Base-by-base conservation (phyloP, 139 green algal genomes). In the Chlamydomonas asymmetrica region DNA sequence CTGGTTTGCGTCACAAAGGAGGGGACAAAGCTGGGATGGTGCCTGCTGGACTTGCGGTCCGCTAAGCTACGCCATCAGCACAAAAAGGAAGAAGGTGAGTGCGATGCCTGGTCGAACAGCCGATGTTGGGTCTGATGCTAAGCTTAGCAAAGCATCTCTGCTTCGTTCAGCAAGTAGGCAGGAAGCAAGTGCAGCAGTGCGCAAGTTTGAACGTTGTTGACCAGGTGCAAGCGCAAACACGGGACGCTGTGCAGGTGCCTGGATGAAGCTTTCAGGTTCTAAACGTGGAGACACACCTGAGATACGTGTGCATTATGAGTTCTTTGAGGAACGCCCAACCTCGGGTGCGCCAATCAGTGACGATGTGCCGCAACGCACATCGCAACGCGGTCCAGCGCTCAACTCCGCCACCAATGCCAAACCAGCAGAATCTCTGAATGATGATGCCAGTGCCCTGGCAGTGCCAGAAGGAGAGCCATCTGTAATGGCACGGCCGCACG, bases 41-140 rank as follows among this genome's bases (percentile, higher is more conserved):
- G 82, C 43, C 64, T 90, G 35, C 57, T 91, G n/a, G 81, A 88
- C 76, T 39, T 89, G 22, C 75, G 84, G 4, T 76, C 78, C 20
- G 86, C 86, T 4, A 86, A 82, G 66, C 76, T 91, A 54, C 79
- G 88, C 31, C 50, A 57, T 2, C 74, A 84, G 41, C 84, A 85
- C 80, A 78, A 67, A n/a, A 82, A 83, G 37, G 70, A 76, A 40
- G 67, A 82, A 63, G 85, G 79, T 87, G 34, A 4, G 80, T 16
- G 27, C 13, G 29, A 27, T 4, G 16, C 5, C 8, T 32, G 16
- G 8, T 7, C 50, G 16, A 59, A 59, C 8, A 4, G 22, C 27
- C 50, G 29, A 4, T 18, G 4, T 59, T 18, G 50, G 22, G 4
- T 32, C 5, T 27, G 9, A 6, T 29, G 50, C 50, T n/a, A n/a